These are phyloP conservation scores for Brassica carinata DNA, from an alignment of 345 rosid genomes.

Conservation along the genomic window DNA sequence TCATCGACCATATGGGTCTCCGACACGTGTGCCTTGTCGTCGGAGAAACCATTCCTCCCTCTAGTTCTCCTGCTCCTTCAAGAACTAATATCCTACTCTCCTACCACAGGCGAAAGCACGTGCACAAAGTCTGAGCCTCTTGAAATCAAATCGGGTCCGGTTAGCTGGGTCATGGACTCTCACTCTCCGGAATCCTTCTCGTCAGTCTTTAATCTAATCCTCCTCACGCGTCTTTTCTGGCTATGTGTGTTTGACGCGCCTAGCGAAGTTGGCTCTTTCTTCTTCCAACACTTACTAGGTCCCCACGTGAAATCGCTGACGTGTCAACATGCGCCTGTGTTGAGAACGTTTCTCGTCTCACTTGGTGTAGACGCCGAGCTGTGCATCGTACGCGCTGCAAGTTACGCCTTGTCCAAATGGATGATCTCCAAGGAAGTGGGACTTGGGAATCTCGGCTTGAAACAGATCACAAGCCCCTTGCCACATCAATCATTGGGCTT, in stretches of 20 bases:
- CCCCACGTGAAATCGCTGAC: slow-evolving; percentile 57
- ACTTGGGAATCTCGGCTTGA: slow-evolving; percentile 52
- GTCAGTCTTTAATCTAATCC: slow-evolving; percentile 61
- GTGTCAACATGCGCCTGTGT: slow-evolving; percentile 50
- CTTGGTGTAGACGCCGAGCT: slow-evolving; percentile 74
- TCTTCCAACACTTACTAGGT: slow-evolving; percentile 57
- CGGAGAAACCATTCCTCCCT: slow-evolving; percentile 79
- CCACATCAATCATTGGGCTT: slow-evolving; percentile 49
- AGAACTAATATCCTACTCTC: slow-evolving; percentile 64
- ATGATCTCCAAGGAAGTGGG: slow-evolving; percentile 66
- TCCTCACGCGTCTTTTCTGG: slow-evolving; percentile 80
- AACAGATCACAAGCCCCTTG: slow-evolving; percentile 32
- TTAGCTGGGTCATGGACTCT: slow-evolving; percentile 80
- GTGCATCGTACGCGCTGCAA: slow-evolving; percentile 69
- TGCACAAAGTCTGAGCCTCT: slow-evolving; percentile 67
- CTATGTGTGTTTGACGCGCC: slow-evolving; percentile 67
- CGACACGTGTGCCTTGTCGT: slow-evolving; percentile 59
- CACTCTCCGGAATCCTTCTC: slow-evolving; percentile 81
- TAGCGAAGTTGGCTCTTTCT: slow-evolving; percentile 70
- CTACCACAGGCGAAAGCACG: slow-evolving; percentile 44
- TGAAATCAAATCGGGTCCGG: slow-evolving; percentile 62
- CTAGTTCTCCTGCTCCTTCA: slow-evolving; percentile 73
- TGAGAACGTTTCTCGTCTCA: slow-evolving; percentile 61
- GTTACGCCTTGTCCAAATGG: slow-evolving; percentile 84
- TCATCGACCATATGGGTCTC: slow-evolving; percentile 67